phyloP scores from a whole-genome alignment of 495 filamentous ascomycete species.

The Chlorociboria aeruginascens region DNA sequence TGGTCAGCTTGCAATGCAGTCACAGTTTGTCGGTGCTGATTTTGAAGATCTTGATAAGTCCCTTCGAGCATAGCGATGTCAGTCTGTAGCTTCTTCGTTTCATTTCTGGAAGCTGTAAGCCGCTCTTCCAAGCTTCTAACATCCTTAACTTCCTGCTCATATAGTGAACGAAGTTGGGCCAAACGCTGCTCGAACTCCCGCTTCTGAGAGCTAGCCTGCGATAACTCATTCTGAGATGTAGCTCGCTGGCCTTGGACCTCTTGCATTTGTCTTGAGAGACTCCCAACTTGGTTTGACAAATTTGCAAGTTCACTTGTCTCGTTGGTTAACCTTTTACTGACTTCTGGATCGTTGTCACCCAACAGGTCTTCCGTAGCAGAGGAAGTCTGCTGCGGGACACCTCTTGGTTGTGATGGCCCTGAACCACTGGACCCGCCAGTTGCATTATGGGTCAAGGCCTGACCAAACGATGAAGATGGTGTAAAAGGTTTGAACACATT shows the following conservation, averaged over 20 bases:
- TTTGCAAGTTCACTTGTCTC: slow-evolving; percentile 95
- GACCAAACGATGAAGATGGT: slow-evolving; percentile 83
- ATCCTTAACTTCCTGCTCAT: slow-evolving; percentile 83
- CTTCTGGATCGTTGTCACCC: slow-evolving; percentile 83
- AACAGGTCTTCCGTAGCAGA: slow-evolving; percentile 78
- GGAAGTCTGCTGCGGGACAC: slow-evolving; percentile 27
- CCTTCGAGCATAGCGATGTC: slow-evolving; percentile 76
- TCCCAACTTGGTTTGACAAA: slow-evolving; percentile 86
- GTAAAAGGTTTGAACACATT: slow-evolving; percentile 78
- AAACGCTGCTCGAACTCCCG: slow-evolving; percentile 81
- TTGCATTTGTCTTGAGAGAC: slow-evolving; percentile 83
- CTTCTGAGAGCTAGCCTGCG: slow-evolving; percentile 71
- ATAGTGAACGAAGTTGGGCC: slow-evolving; percentile 69
- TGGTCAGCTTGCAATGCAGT: slow-evolving; percentile 74
- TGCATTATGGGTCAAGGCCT: slow-evolving; percentile 60
- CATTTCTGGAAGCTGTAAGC: slow-evolving; percentile 58
- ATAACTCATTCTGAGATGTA: slow-evolving; percentile 66
- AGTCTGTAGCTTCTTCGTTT: slow-evolving; percentile 69
- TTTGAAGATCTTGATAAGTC: slow-evolving; percentile 70
- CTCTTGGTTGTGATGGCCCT: slow-evolving; percentile 24
- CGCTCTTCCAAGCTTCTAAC: slow-evolving; percentile 78
- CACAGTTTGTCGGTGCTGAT: slow-evolving; percentile 64
- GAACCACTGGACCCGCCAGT: slow-evolving; percentile 60
- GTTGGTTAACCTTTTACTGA: slow-evolving; percentile 71
- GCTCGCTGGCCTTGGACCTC: slow-evolving; percentile 72